These are phyloP conservation scores for Microbotryomycetes sp. DNA, from an alignment of 1,284 basidiomycete genomes.

Conservation along the genomic window DNA sequence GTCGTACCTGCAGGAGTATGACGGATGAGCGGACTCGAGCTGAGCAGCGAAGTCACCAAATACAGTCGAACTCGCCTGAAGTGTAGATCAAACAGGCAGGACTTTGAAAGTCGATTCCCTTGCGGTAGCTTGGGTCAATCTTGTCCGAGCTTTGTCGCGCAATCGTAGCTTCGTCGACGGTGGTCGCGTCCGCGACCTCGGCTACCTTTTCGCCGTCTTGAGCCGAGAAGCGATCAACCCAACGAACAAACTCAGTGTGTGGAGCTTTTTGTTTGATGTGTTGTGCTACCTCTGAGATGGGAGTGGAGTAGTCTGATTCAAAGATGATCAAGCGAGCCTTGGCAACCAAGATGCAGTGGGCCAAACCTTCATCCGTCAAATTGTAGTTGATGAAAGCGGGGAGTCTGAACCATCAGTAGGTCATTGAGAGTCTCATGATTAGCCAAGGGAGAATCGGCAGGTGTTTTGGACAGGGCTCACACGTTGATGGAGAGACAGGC, in stretches of 20 bases:
- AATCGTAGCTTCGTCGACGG: slow-evolving; percentile 1
- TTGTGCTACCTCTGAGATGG: slow-evolving; percentile 35
- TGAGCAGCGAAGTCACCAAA: not conserved
- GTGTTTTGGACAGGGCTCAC: slow-evolving; percentile 1
- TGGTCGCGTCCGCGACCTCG: slow-evolving; percentile 4
- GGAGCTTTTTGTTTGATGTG: slow-evolving; percentile 24
- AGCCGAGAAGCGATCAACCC: slow-evolving; percentile 37
- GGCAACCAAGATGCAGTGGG: slow-evolving; percentile 40
- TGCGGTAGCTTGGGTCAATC: slow-evolving; percentile 18
- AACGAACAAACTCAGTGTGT: slow-evolving; percentile 33
- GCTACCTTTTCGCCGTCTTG: not conserved
- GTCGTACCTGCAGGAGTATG: slow-evolving; percentile 14
- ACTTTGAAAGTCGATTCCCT: slow-evolving; percentile 27
- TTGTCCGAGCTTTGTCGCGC: slow-evolving; percentile 2
- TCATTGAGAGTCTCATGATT: no score
- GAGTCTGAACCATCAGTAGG: slow-evolving; percentile 9
- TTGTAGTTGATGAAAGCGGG: slow-evolving; percentile 44
- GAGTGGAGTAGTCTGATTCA: slow-evolving; percentile 37
- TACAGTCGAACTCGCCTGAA: not conserved
- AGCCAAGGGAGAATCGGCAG: not conserved
- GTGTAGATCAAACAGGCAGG: slow-evolving; percentile 29
- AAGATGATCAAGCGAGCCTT: slow-evolving; percentile 38
- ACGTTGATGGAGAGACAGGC: slow-evolving; percentile 29
- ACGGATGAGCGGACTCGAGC: not conserved
- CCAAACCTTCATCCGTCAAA: slow-evolving; percentile 37